Evolutionary conservation across 2,329 filamentous ascomycete species (phyloP).

Genomic region (Chaetomium strumarium): DNA sequence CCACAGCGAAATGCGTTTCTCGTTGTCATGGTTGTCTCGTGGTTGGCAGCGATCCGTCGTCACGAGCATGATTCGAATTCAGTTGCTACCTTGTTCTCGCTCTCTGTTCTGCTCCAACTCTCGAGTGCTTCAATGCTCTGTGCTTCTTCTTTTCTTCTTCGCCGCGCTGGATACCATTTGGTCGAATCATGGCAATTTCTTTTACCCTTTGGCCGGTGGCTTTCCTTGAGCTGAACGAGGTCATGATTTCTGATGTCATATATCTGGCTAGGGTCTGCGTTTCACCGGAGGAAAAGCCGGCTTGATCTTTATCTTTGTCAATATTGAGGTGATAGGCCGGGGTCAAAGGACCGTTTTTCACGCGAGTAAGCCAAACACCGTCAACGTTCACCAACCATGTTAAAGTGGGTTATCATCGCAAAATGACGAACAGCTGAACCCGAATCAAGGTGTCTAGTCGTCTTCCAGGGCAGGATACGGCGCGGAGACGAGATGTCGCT

Average conservation of each 20-base stretch:
- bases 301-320: constrained; percentile 1
- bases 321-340: background rate
- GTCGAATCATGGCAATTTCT: constrained; percentile 21
- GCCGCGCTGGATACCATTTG: constrained; percentile 28
- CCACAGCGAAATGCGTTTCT: constrained; percentile 11
- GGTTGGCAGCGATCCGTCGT: constrained; percentile 19
- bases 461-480: background rate
- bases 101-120: constrained; percentile 10
- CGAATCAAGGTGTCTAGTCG: background rate
- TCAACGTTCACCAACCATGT: background rate
- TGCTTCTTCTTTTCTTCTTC: background rate
- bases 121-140: background rate
- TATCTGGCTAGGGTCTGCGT: background rate
- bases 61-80: constrained; percentile 19
- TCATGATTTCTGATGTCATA: constrained; percentile 5
- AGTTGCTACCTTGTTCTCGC: constrained; percentile 9
- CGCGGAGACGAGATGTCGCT: no score
- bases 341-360: constrained; percentile 3
- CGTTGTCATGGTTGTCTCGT: constrained; percentile 6
- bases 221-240: constrained; percentile 4
- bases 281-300: constrained; percentile 1
- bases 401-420: background rate
- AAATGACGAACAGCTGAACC: background rate
- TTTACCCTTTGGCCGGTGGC: constrained; percentile 11
- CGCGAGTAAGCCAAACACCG: background rate